These are phyloP conservation scores for Pichia kudriavzevii DNA, from an alignment of 1,139 yeast species.

Conservation along the genomic window DNA sequence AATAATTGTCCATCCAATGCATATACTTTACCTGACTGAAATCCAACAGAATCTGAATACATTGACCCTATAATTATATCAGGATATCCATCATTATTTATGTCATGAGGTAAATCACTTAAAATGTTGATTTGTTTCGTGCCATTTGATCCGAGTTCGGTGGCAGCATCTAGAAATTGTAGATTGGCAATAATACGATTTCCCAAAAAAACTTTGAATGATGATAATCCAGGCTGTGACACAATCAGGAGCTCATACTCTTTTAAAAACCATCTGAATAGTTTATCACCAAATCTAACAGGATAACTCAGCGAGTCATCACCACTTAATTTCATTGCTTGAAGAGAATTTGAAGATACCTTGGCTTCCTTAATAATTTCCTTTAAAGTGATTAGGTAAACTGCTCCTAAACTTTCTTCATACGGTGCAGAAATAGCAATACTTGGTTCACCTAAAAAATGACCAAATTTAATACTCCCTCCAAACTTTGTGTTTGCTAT, in stretches of 20 bases:
- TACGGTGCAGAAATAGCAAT: conserved; percentile 44
- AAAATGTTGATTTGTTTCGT: conserved; percentile 30
- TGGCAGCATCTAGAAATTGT: conserved; percentile 12
- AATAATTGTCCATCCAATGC: conserved; percentile 31
- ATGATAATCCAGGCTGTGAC: conserved; percentile 33
- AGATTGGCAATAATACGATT: conserved; percentile 17
- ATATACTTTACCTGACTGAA: conserved; percentile 32
- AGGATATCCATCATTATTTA: conserved; percentile 31
- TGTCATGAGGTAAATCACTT: conserved; percentile 26
- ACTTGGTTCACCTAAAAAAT: conserved; percentile 30
- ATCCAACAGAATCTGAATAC: conserved; percentile 28
- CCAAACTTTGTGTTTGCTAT: conserved; percentile 37
- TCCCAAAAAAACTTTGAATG: conserved; percentile 16
- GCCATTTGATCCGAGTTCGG: conserved; percentile 33
- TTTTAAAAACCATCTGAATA: conserved; percentile 22
- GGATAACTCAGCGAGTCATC: no score
- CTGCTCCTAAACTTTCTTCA: conserved; percentile 35
- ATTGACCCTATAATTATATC: conserved; percentile 41
- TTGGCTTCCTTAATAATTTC: conserved; percentile 7
- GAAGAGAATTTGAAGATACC: no score
- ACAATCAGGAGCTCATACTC: conserved; percentile 27
- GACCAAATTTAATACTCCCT: conserved; percentile 32
- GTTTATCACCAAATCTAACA: conserved; percentile 29
- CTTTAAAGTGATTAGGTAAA: conserved; percentile 33
- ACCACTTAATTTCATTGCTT: no score